Base-by-base conservation (phyloP, 2,329 filamentous ascomycete genomes). In the Leptographium flavum region DNA sequence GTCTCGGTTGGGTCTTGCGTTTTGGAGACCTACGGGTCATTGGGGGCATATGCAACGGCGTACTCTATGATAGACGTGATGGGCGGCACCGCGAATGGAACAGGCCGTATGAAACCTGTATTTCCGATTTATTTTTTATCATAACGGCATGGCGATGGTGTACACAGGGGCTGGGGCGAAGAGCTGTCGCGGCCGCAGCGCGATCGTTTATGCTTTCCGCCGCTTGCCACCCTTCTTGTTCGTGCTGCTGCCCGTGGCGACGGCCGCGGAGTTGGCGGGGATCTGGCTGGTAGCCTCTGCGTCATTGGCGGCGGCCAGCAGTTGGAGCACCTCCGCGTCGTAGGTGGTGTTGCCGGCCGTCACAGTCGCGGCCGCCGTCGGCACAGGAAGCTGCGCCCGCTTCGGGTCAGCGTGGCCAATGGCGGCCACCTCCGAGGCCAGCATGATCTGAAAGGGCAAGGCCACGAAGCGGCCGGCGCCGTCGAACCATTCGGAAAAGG, bases 401-500 rank as follows among this genome's bases (percentile, higher is more conserved):
- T 74, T 73, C 32, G 79, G 73, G 55, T 90, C 84, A 28, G 71
- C 70, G 53, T 69, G 70, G 42, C 79, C 83, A 49, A 90, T 71
- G 28, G 73, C 58, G 1, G 79, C 74, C 4, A 90, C 69, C 35
- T 73, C 70, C n/a, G 71, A 72, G 11, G 83, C 83, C 40, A 92
- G 67, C 65, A 85, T 77, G 58, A 79, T 74, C 70, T 92, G 85
- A 63, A 92, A 88, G 6, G 85, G 84, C 53, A 75, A 68, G 9
- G 76, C 73, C 39, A 87, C 73, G 59, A 92, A 87, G 59, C 71
- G 74, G 42, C 86, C 86, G 35, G 70, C 66, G 45, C 65, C 66
- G 60, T 93, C 83, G 55, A 90, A 92, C 83, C 83, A 92, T 44
- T 74, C 69, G 30, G 74, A 74, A 59, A 92, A 90, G 31, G 81